Evolutionary conservation across 345 rosid species (phyloP), one percentile per base, ranked within the genome.

Genomic region (Schrenkiella parvula): DNA sequence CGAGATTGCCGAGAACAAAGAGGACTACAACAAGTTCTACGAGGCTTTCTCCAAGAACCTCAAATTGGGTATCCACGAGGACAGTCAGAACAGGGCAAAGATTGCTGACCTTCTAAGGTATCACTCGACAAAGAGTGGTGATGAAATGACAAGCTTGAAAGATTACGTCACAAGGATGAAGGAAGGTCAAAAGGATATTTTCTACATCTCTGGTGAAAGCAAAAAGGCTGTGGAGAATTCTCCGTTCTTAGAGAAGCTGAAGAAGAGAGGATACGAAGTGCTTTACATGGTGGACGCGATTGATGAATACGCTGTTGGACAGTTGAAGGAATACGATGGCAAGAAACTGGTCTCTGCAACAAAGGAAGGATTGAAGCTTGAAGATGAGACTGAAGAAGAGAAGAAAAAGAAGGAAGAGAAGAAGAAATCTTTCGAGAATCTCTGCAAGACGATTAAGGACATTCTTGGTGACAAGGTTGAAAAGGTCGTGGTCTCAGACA

Each of bases 111-210:
- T 89, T 17, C 92, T 92, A 8, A 80, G 96, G 0, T 92, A 85
- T 80, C 80, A 92, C 75, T 92, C 98, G 0, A 92, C 98, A 12
- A 92, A 84, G 72, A 89, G 96, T 0, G 89, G 95, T 3, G 95
- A 89, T 0, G 98, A 92, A 72, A 0, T 85, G 86, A 88, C 95
- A 0, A 88, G 95, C 74, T 79, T 92, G 75, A 92, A 92, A 73
- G 98, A 92, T 25, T 89, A 89, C 10, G 96, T 92, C 25, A 89
- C 96, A 17, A 84, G 95, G 78, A 92, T 92, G 96, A 92, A 89
- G 73, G 96, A 92, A 64, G 91, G 91, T 1, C 96, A 92, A 50
- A 92, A 88, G 60, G 96, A 92, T 54, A 92, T 92, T 0, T 92
- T 71, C 79, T 92, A 87, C 72, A 86, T 89, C 11, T 85, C 96